These are phyloP conservation scores for Aspergillus fumigatus DNA, from an alignment of 2,329 filamentous ascomycete genomes.

Conservation along the genomic window DNA sequence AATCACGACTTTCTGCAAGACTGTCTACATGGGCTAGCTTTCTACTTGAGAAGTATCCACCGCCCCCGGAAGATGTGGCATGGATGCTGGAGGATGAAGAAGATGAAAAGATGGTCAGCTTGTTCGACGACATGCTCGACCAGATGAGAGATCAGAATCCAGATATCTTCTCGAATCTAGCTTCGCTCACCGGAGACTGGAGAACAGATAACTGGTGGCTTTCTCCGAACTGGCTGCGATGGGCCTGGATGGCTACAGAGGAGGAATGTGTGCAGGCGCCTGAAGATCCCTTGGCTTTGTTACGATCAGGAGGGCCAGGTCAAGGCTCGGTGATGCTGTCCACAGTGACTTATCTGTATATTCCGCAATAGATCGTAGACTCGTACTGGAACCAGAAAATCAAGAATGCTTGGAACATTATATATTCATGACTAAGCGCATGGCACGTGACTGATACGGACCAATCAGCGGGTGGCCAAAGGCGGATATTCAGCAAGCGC, in stretches of 20 bases:
- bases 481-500: constrained; percentile 38
- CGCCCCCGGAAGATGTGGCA: constrained; percentile 26
- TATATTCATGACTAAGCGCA: constrained; percentile 17
- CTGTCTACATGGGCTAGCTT: constrained; percentile 34
- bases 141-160: constrained; percentile 10
- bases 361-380: constrained; percentile 24
- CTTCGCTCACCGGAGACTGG: constrained; percentile 16
- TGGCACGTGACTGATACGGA: constrained; percentile 22
- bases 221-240: constrained; percentile 36
- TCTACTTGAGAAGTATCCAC: constrained; percentile 30
- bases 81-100: constrained; percentile 28
- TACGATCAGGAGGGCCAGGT: constrained; percentile 14
- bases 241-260: constrained; percentile 40
- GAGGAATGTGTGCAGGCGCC: constrained; percentile 36
- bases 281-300: constrained; percentile 30
- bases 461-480: constrained; percentile 37
- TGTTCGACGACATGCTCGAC: constrained; percentile 22
- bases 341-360: constrained; percentile 34
- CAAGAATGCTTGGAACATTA: not conserved
- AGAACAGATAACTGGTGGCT: constrained; percentile 32
- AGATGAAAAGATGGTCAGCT: constrained; percentile 18
- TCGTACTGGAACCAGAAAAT: not conserved
- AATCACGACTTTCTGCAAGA: constrained; percentile 25
- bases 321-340: constrained; percentile 20
- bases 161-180: constrained; percentile 11